These are phyloP conservation scores for Exophiala xenobiotica DNA, from an alignment of 2,329 filamentous ascomycete species.

Conservation along the genomic window DNA sequence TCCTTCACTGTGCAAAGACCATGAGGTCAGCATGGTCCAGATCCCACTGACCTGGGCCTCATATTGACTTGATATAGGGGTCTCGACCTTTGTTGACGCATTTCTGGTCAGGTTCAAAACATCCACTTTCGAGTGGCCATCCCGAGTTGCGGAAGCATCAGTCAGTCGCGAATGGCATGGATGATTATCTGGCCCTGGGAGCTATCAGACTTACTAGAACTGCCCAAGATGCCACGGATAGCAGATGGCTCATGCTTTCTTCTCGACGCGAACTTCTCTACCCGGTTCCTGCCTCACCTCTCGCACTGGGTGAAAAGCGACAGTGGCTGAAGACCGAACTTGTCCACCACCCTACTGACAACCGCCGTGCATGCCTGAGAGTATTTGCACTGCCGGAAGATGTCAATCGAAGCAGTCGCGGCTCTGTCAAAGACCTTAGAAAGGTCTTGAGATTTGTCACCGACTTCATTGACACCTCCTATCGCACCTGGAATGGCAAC, in stretches of 20 bases:
- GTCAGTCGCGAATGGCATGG: not conserved
- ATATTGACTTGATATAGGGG: not conserved
- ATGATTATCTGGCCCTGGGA: slow-evolving; percentile 29
- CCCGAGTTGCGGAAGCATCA: not conserved
- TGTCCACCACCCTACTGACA: slow-evolving; percentile 23
- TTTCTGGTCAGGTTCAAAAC: not conserved
- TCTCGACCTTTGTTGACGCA: not conserved
- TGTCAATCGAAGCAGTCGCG: slow-evolving; percentile 37
- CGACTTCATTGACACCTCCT: slow-evolving; percentile 41
- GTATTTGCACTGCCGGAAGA: slow-evolving; percentile 45
- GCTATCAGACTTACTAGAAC: slow-evolving; percentile 23
- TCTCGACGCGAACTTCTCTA: slow-evolving; percentile 5
- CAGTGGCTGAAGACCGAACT: slow-evolving; percentile 38
- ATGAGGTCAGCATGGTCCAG: no score
- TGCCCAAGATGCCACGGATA: not conserved
- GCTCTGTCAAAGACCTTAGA: slow-evolving; percentile 36
- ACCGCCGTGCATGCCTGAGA: slow-evolving; percentile 31
- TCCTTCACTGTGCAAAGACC: no score
- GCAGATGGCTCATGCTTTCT: slow-evolving; percentile 22
- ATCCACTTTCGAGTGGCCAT: not conserved
- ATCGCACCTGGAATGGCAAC: slow-evolving; percentile 40
- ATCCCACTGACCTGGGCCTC: not conserved
- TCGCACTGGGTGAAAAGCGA: slow-evolving; percentile 33
- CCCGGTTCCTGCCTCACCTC: slow-evolving; percentile 13
- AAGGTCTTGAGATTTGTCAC: slow-evolving; percentile 41